A percentile compares a stretch with the other conserved stretches of the same genome.
Conservation (phyloP, 345 rosid species). For the Kernera saxatilis region DNA sequence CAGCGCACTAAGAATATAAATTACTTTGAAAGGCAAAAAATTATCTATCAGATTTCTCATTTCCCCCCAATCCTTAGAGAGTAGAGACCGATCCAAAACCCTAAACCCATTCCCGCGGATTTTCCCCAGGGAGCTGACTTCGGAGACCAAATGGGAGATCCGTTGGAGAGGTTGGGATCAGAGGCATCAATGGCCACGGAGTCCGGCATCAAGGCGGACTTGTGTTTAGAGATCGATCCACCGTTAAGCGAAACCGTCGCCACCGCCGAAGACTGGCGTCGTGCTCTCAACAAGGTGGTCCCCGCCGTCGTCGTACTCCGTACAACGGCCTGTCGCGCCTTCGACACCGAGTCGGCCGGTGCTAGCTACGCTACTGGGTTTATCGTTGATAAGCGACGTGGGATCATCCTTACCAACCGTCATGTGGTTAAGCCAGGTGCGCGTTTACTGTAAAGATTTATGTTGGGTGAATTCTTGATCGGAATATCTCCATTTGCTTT, state of each 20-base stretch:
- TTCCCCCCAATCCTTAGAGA: slow-evolving; percentile 5
- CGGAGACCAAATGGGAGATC: slow-evolving; percentile 44
- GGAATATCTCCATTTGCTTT: not conserved
- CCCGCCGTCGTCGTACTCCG: slow-evolving; percentile 91
- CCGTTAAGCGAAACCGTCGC: slow-evolving; percentile 48
- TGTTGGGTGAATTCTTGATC: not conserved
- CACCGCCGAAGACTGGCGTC: slow-evolving; percentile 85
- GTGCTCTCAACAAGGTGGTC: slow-evolving; percentile 63
- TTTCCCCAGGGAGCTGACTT: not conserved
- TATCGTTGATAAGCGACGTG: slow-evolving; percentile 80
- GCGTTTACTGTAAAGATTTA: not conserved
- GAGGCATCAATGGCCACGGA: slow-evolving; percentile 42
- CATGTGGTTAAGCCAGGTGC: slow-evolving; percentile 90
- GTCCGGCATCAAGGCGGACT: slow-evolving; percentile 47
- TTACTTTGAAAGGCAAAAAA: not conserved
- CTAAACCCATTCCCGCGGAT: slow-evolving; percentile 28
- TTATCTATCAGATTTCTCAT: slow-evolving; percentile 15
- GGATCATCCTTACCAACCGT: slow-evolving; percentile 94
- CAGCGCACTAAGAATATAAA: slow-evolving; percentile 6
- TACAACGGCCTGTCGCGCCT: slow-evolving; percentile 79
- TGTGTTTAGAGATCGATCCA: slow-evolving; percentile 64
- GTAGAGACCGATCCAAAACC: slow-evolving; percentile 28
- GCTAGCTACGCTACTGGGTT: slow-evolving; percentile 88
- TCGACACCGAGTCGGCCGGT: slow-evolving; percentile 79
- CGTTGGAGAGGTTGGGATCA: slow-evolving; percentile 47